phyloP scores from a whole-genome alignment of 2,329 filamentous ascomycete genomes.

The Pseudocercospora eumusae region DNA sequence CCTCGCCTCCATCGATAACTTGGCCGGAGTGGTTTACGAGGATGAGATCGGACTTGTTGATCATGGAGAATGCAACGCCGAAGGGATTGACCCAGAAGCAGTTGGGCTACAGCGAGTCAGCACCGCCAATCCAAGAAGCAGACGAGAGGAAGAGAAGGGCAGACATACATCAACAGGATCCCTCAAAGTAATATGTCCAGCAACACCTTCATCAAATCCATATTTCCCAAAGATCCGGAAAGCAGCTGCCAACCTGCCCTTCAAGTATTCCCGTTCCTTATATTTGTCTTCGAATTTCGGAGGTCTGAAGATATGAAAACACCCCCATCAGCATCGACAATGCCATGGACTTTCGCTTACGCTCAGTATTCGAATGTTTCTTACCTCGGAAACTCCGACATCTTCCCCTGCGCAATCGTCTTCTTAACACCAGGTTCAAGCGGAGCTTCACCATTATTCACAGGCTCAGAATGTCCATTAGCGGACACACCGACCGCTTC shows the following conservation, averaged over 20 bases:
- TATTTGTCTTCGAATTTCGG: constrained; percentile 43
- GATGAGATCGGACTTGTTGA: constrained; percentile 52
- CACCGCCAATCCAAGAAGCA: not conserved
- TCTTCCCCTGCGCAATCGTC: constrained; percentile 36
- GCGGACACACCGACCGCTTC: constrained; percentile 26
- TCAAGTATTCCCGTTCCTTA: constrained; percentile 45
- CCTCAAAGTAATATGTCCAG: constrained; percentile 47
- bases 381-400: constrained; percentile 35
- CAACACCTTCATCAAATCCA: constrained; percentile 45
- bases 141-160: not conserved
- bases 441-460: constrained; percentile 36
- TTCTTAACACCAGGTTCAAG: constrained; percentile 40
- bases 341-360: too few relatives aligned
- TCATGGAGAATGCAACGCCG: constrained; percentile 45
- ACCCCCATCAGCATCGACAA: not conserved
- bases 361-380: too few relatives aligned
- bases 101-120: constrained; percentile 31
- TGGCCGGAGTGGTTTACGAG: constrained; percentile 47
- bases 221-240: constrained; percentile 49
- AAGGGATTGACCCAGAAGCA: constrained; percentile 45
- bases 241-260: constrained; percentile 48
- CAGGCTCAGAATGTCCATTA: constrained; percentile 34
- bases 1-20: constrained; percentile 46
- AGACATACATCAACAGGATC: constrained; percentile 38
- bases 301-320: too few relatives aligned